Base-by-base conservation (phyloP, 352 stramenopile species). In the Stramenopiles sp. region DNA sequence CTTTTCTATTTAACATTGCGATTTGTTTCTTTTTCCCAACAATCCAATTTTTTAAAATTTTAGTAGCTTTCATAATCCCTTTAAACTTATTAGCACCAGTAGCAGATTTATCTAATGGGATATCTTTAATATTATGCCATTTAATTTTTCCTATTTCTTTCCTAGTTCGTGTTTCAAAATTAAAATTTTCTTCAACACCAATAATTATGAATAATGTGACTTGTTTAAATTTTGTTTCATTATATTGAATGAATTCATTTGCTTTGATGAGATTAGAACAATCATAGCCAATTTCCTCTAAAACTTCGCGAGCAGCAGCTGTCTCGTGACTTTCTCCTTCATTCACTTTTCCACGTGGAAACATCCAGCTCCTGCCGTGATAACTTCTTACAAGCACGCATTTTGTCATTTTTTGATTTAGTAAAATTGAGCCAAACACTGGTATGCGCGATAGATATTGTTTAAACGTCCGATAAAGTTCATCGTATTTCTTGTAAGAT, bases 141-240 rank as follows among this genome's bases (percentile, higher is more conserved):
- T 93, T 81, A 43, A 97, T 93, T 4, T 92, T 83, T 74, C 89
- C 93, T 80, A 98, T 95, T 87, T 98, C 93, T 83, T 98, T 98
- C 30, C 92, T 87, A 1, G 91, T 95, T 79, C 97, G 91, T 43
- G 93, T 92, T 73, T 88, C 88, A 82, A 98, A 98, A 29, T 87
- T 84, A 82, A 94, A 97, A 78, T 94, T 86, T 78, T 95, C 88
- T 0, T 92, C 91, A 6, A 98, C 92, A 74, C 91, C 86, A 31
- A 86, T 82, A 79, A 90, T 93, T 63, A 98, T 86, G 82, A 95
- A 98, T 32, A 87, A 78, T 23, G 82, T 83, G 86, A 95, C 94
- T 79, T 90, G 85, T 84, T 96, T 93, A 43, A 88, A 89, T 81
- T 96, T 90, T 80, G 94, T 87, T 80, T 91, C 91, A 65, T 90